Conservation (phyloP, 257 asterid species). For the Lantana camara region DNA sequence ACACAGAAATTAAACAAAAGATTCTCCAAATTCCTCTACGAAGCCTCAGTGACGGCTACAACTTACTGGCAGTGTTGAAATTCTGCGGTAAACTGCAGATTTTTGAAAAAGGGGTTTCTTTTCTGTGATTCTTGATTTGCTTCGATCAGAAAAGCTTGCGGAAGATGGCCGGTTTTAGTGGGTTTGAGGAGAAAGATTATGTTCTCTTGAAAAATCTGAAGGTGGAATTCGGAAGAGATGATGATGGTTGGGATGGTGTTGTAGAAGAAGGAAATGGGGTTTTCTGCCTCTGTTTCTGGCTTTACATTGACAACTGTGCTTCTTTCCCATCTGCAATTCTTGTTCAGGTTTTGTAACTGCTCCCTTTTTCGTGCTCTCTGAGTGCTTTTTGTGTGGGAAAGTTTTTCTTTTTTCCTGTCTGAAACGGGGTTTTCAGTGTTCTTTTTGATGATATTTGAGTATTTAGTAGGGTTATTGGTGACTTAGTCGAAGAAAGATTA, state of each 20-base stretch:
- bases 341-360: slow-evolving; percentile 56
- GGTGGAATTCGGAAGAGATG: slow-evolving; percentile 50
- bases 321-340: slow-evolving; percentile 60
- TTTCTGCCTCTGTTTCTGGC: slow-evolving; percentile 73
- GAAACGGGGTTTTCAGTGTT: neutral
- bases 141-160: slow-evolving; percentile 34
- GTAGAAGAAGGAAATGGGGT: slow-evolving; percentile 44
- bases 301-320: slow-evolving; percentile 55
- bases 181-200: slow-evolving; percentile 47
- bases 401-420: neutral
- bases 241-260: slow-evolving; percentile 22
- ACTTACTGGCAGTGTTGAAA: slow-evolving; percentile 13
- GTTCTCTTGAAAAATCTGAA: slow-evolving; percentile 55
- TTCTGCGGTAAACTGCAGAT: slow-evolving; percentile 17
- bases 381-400: neutral
- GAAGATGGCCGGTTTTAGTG: slow-evolving; percentile 36
- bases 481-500: slow-evolving; percentile 24
- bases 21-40: slow-evolving; percentile 16
- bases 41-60: neutral
- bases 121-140: slow-evolving; percentile 17
- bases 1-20: neutral
- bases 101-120: slow-evolving; percentile 25
- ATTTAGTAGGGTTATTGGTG: slow-evolving; percentile 32
- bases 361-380: slow-evolving; percentile 22
- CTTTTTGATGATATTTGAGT: neutral